phyloP scores from a whole-genome alignment of 2,329 filamentous ascomycete species.

The Teratosphaeria gauchensis region DNA sequence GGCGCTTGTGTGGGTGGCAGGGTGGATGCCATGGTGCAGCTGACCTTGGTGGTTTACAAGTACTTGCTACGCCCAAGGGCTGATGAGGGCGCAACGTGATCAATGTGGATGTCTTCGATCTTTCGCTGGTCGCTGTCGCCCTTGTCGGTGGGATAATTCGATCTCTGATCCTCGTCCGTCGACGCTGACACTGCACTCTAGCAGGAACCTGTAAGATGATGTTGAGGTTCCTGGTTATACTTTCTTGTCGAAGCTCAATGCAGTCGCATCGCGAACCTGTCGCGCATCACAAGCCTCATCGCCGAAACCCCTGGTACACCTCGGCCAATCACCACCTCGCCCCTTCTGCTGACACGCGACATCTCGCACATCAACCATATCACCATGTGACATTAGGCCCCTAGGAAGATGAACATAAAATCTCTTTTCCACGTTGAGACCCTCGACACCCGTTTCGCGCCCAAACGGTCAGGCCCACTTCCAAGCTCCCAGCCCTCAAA shows the following conservation, averaged over 20 bases:
- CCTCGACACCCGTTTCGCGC: slow-evolving; percentile 63
- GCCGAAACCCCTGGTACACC: background rate
- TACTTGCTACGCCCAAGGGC: too few relatives aligned
- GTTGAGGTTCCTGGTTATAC: too few relatives aligned
- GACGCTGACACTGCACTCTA: too few relatives aligned
- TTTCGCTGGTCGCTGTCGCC: too few relatives aligned
- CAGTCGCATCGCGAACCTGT: background rate
- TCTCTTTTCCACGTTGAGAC: slow-evolving; percentile 54
- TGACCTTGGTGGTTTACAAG: too few relatives aligned
- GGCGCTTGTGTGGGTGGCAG: slow-evolving; percentile 26
- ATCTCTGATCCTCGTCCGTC: too few relatives aligned
- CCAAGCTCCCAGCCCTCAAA: slow-evolving; percentile 49
- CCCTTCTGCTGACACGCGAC: background rate
- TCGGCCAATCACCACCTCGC: background rate
- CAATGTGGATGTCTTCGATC: too few relatives aligned
- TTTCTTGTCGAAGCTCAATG: background rate
- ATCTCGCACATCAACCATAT: background rate
- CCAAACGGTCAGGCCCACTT: slow-evolving; percentile 34
- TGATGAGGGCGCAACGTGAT: too few relatives aligned
- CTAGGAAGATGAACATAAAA: slow-evolving; percentile 3
- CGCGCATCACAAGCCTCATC: background rate
- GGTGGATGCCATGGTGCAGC: slow-evolving; percentile 13
- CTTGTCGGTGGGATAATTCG: too few relatives aligned
- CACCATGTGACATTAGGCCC: background rate
- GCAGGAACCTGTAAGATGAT: too few relatives aligned